Conservation (phyloP, 352 stramenopile species). For the Pythium utonaiense region DNA sequence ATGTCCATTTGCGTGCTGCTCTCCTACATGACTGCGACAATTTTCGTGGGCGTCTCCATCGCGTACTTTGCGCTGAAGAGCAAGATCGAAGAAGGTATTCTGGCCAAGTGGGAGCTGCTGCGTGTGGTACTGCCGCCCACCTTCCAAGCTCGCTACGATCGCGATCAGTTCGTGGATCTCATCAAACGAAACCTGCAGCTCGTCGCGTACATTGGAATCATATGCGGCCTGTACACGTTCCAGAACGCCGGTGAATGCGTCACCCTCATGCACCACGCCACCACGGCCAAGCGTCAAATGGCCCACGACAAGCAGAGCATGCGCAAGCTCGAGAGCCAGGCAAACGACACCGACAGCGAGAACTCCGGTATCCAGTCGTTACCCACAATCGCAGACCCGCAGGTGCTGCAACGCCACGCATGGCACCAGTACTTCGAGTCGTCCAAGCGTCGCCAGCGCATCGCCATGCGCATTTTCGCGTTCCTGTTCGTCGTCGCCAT, state of each 20-base stretch:
- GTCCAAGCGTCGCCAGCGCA: conserved; percentile 59
- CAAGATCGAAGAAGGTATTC: conserved; percentile 50
- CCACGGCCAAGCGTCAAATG: conserved; percentile 51
- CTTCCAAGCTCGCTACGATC: conserved; percentile 60
- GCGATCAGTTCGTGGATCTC: conserved; percentile 51
- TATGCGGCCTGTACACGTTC: conserved; percentile 61
- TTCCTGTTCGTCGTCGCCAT: conserved; percentile 45
- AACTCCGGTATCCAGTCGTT: not conserved
- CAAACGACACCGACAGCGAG: conserved; percentile 10
- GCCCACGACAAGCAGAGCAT: conserved; percentile 49
- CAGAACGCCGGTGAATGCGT: conserved; percentile 46
- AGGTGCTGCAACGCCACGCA: conserved; percentile 23
- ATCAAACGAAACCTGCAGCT: conserved; percentile 55
- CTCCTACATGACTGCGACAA: conserved; percentile 44
- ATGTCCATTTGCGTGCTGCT: conserved; percentile 67
- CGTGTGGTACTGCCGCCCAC: conserved; percentile 66
- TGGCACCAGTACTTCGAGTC: conserved; percentile 57
- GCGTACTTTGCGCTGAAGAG: conserved; percentile 50
- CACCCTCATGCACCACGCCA: conserved; percentile 48
- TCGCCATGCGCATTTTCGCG: conserved; percentile 54
- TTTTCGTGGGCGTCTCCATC: conserved; percentile 50
- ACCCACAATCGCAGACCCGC: conserved; percentile 5
- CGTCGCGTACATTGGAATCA: conserved; percentile 51
- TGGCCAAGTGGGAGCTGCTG: conserved; percentile 53
- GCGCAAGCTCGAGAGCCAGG: conserved; percentile 24